Base-by-base conservation (phyloP, 176 grass and related monocot genomes). In the Metroxylon sagu region DNA sequence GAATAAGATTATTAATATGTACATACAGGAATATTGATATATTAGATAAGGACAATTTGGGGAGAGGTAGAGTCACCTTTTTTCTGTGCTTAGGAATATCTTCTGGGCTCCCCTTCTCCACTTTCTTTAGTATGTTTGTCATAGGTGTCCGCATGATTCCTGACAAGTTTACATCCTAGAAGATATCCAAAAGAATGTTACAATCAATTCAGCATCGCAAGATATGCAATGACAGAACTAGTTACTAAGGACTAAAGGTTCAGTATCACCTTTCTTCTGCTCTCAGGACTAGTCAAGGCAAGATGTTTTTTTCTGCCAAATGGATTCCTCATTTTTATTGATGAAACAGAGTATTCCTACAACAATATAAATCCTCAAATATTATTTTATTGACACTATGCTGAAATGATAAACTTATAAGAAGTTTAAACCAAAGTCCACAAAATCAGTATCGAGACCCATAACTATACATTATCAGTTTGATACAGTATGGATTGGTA, bases 1-100 rank as follows among this genome's bases (percentile, higher is more conserved):
- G 10, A 43, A 43, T 12, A 43, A 43, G 6, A 43, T 43, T 43
- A 56, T 31, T 31, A 56, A 28, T 14, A 28, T 14, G 10, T 5
- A 3, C 16, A 26, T 26, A 2, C 16, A 15, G 48, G 19, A 3
- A 51, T 64, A 23, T 50, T 50, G 3, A 15, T 4, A 18, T 23
- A 8, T 64, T 26, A 64, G 8, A 35, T 2, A 52, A 19, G 26
- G 28, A 5, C 16, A 8, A 48, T 4, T 4, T 19, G 19, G 15
- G 27, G 17, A 67, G 30, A 30, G 4, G 7, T 19, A 57, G 25
- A 72, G 17, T 26, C 79, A 26, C 69, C 62, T 83, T 88, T 78
- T 88, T 97, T 60, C 81, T 83, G 19, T 88, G 89, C 67, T 94
- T 88, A 73, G 89, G 74, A 76, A 90, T 76, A 60, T 79, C 55